These are phyloP conservation scores for Sphagnum contortum DNA, from an alignment of 225 moss, liverwort and hornwort genomes.

Conservation along the genomic window DNA sequence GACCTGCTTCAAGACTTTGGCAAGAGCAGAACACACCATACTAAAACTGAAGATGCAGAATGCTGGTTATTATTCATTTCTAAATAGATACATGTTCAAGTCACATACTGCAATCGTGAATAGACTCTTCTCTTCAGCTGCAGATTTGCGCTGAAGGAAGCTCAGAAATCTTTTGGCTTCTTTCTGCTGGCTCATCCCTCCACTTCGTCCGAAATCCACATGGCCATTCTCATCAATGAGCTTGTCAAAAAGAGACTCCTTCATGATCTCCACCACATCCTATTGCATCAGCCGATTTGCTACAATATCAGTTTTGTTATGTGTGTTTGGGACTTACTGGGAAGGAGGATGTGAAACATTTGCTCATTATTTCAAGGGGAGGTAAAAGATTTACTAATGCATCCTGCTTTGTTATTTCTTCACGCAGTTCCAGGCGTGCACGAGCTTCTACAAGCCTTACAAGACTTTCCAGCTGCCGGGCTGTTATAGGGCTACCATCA, in stretches of 20 bases:
- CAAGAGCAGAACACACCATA: no score
- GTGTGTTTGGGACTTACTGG: background rate
- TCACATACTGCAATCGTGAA: slow-evolving; percentile 70
- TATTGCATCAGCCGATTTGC: slow-evolving; percentile 10
- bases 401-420: slow-evolving; percentile 86
- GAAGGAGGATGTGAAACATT: background rate
- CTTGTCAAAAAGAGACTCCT: slow-evolving; percentile 85
- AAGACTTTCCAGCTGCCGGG: slow-evolving; percentile 93
- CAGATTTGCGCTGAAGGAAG: slow-evolving; percentile 81
- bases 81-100: background rate
- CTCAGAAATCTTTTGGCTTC: slow-evolving; percentile 90
- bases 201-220: slow-evolving; percentile 84
- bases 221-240: slow-evolving; percentile 85
- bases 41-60: no score
- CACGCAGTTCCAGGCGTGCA: slow-evolving; percentile 88
- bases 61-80: no score
- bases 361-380: background rate
- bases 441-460: slow-evolving; percentile 94
- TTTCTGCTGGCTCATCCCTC: slow-evolving; percentile 91
- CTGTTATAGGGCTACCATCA: slow-evolving; percentile 96
- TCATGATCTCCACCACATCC: slow-evolving; percentile 99
- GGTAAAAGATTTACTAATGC: slow-evolving; percentile 44
- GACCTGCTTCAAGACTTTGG: no score
- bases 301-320: background rate
- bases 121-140: slow-evolving; percentile 59